Base-by-base conservation (phyloP, 2,329 filamentous ascomycete species). In the Amphichorda felina region DNA sequence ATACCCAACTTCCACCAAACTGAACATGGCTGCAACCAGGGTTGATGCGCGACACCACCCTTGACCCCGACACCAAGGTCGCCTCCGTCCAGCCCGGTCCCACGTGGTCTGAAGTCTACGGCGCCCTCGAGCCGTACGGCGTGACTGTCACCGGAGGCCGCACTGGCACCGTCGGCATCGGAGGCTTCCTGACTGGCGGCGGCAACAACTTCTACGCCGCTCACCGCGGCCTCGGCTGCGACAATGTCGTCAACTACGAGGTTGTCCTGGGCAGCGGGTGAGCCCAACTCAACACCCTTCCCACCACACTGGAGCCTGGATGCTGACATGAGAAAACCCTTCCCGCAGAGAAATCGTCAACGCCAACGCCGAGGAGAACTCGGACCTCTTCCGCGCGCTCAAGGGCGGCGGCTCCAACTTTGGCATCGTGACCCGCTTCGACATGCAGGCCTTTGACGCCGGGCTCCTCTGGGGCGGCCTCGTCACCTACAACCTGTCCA, bases 341-440 rank as follows among this genome's bases (percentile, higher is more conserved):
- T 4, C 10, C 31, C 4, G 10, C 19, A 63, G 66, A 5, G 36
- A 40, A 1, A 53, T 68, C 14, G 47, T 66, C 18, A 57, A 61
- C 5, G 64, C 57, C 11, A 66, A 58, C 33, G 42, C 42, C 0
- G 32, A 48, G 0, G 38, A 53, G 7, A 54, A 68, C 35, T 9
- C 45, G 0, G 62, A 67, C 27, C 53, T 70, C 1, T 68, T 53
- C 47, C 57, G 55, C 37, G 64, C 64, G 1, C 49, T 68, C 2
- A 61, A 63, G 37, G 66, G 65, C 6, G 65, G 66, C n/a, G 55
- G 56, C 4, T 59, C 55, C 30, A 70, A 68, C 45, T 57, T 66
- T 30, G 64, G 61, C n/a, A 33, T 60, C 35, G 49, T 56, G 14
- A 54, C 60, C 11, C 41, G 45, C 9, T 35, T 50, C 6, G 49